Conservation (phyloP, 441 rosid genomes). For the Arabidopsis hybrid region DNA sequence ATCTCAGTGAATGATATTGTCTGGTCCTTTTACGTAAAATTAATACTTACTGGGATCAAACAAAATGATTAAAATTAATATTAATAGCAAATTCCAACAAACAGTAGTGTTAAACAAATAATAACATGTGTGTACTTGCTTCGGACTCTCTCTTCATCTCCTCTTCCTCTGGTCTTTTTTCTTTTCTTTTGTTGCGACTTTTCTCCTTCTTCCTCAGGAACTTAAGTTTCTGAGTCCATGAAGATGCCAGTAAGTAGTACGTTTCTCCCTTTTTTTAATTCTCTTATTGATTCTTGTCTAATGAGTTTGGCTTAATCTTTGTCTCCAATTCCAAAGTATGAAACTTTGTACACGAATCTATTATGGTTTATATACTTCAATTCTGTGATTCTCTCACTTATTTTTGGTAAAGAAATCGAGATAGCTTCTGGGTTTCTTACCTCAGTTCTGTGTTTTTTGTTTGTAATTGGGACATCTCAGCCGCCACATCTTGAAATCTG, state of each 20-base stretch:
- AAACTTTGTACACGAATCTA: constrained; percentile 36
- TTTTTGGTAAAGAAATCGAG: background rate
- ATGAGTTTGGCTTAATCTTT: constrained; percentile 24
- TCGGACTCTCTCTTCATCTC: constrained; percentile 46
- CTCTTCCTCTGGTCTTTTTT: constrained; percentile 4
- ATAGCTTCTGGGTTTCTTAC: background rate
- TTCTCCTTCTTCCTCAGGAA: constrained; percentile 42
- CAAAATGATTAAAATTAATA: constrained; percentile 27
- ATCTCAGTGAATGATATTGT: constrained; percentile 23
- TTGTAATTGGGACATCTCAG: constrained; percentile 18
- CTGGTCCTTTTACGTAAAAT: constrained; percentile 68
- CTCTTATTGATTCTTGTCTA: constrained; percentile 10
- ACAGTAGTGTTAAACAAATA: constrained; percentile 43
- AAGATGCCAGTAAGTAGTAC: constrained; percentile 99
- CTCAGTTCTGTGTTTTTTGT: background rate
- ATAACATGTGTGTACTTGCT: constrained; percentile 49
- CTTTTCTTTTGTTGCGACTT: constrained; percentile 30
- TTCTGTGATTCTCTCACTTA: constrained; percentile 8
- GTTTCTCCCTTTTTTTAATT: constrained; percentile 53
- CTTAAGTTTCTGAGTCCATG: constrained; percentile 57
- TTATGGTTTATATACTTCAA: background rate
- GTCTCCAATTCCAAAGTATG: constrained; percentile 22
- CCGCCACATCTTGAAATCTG: constrained; percentile 34
- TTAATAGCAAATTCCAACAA: constrained; percentile 38
- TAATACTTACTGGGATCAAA: constrained; percentile 54